These are phyloP conservation scores for Dryas integrifolia DNA, from an alignment of 331 rosid species.

Conservation along the genomic window DNA sequence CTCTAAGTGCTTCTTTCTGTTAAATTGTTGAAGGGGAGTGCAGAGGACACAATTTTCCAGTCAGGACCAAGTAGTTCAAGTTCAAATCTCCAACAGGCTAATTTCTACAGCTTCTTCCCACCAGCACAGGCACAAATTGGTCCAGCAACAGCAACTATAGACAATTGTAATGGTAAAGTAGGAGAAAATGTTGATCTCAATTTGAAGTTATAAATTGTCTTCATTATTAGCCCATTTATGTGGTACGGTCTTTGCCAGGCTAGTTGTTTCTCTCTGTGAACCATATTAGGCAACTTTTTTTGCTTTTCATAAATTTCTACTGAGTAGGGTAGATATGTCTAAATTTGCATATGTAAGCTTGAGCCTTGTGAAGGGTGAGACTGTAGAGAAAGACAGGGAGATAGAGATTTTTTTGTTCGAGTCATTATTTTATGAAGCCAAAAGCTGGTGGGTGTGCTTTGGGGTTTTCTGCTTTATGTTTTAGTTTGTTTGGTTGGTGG, in stretches of 20 bases:
- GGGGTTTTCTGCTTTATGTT: conserved; percentile 7
- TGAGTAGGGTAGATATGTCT: conserved; percentile 31
- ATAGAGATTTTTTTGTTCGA: conserved; percentile 11
- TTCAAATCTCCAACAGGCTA: conserved; percentile 37
- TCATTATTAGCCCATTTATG: neutral
- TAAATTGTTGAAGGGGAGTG: conserved; percentile 41
- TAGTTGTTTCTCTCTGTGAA: conserved; percentile 32
- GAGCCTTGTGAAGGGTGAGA: conserved; percentile 43
- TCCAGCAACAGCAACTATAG: conserved; percentile 22
- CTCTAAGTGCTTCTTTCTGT: conserved; percentile 14
- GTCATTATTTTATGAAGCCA: neutral
- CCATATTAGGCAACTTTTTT: conserved; percentile 16
- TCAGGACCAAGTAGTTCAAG: conserved; percentile 26
- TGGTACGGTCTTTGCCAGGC: conserved; percentile 23
- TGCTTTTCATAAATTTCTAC: conserved; percentile 13
- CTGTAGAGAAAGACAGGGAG: neutral
- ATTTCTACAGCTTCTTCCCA: conserved; percentile 55
- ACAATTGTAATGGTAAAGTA: conserved; percentile 36
- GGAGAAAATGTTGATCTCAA: conserved; percentile 64
- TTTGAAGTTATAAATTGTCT: conserved; percentile 57
- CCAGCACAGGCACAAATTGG: conserved; percentile 40
- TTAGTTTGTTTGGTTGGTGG: conserved; percentile 19
- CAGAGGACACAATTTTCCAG: conserved; percentile 33
- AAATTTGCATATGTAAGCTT: conserved; percentile 41
- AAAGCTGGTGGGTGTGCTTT: conserved; percentile 4